Percentiles rank a stretch among this genome's conserved stretches.
Conservation (phyloP, 768 basidiomycete genomes). For the Termitomyces sp. region DNA sequence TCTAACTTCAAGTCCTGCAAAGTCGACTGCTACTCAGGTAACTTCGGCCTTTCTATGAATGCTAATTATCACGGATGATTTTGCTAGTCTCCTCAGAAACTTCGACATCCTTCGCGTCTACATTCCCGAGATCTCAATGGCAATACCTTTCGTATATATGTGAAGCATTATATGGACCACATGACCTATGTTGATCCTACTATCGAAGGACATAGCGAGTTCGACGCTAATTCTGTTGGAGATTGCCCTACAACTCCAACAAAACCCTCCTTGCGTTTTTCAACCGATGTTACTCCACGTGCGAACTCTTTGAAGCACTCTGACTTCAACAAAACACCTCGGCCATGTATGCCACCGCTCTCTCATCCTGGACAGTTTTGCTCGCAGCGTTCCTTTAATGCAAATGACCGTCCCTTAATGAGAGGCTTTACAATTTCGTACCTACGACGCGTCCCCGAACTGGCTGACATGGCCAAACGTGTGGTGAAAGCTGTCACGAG, state of each 20-base stretch:
- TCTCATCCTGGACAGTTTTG: constrained; percentile 1
- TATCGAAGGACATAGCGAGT: constrained; percentile 10
- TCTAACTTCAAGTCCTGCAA: constrained; percentile 22
- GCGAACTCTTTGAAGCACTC: constrained; percentile 4
- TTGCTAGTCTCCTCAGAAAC: constrained; percentile 32
- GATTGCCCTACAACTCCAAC: constrained; percentile 6
- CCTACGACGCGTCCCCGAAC: constrained; percentile 70
- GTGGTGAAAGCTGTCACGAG: constrained; percentile 59
- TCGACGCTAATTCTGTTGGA: not conserved
- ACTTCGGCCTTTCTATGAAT: not conserved
- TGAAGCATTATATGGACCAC: constrained; percentile 77
- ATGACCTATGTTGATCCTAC: constrained; percentile 20
- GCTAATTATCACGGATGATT: not conserved
- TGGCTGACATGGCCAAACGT: constrained; percentile 55
- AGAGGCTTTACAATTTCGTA: constrained; percentile 68
- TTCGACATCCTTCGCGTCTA: constrained; percentile 70
- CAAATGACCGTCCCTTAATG: constrained; percentile 2
- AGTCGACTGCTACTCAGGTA: constrained; percentile 9
- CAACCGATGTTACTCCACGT: constrained; percentile 19
- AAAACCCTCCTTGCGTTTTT: constrained; percentile 1
- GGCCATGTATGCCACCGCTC: constrained; percentile 12
- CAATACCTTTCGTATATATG: constrained; percentile 67
- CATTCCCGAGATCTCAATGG: constrained; percentile 61
- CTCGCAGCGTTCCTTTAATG: not conserved
- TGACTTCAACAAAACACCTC: constrained; percentile 18